A percentile compares a stretch with the other conserved stretches of the same genome.
phyloP scores from a whole-genome alignment of 2,329 filamentous ascomycete species.

The Trichophyton rubrum region DNA sequence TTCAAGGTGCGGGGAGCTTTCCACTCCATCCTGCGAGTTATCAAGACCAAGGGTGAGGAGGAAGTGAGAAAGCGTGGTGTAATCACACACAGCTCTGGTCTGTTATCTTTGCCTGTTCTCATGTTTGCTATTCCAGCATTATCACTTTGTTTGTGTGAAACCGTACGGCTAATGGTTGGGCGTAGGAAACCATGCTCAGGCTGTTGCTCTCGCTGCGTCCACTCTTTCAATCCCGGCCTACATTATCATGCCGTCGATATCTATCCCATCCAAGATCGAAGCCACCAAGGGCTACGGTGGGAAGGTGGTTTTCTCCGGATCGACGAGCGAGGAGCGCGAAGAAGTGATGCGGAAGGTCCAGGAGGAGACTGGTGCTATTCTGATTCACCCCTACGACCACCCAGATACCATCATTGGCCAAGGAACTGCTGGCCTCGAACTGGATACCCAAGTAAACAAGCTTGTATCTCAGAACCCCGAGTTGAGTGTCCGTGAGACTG shows the following conservation, averaged over 20 bases:
- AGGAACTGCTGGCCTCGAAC: constrained; percentile 75
- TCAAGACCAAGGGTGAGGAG: constrained; percentile 48
- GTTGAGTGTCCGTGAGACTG: constrained; percentile 18
- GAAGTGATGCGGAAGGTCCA: constrained; percentile 59
- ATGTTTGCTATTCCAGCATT: constrained; percentile 2
- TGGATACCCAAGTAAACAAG: constrained; percentile 58
- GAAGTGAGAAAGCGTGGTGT: constrained; percentile 57
- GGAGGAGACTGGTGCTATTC: constrained; percentile 56
- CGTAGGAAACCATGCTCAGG: constrained; percentile 89
- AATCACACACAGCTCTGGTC: constrained; percentile 81
- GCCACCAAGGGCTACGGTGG: constrained; percentile 70
- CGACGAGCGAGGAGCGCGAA: constrained; percentile 68
- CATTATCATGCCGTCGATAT: constrained; percentile 87
- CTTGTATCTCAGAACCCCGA: constrained; percentile 32
- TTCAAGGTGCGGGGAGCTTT: constrained; percentile 91
- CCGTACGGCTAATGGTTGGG: constrained; percentile 4
- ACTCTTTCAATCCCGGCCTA: constrained; percentile 63
- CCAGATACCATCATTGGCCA: constrained; percentile 84
- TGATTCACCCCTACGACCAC: constrained; percentile 88
- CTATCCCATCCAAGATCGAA: constrained; percentile 72
- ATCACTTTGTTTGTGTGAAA: not conserved
- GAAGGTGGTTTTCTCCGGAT: constrained; percentile 66
- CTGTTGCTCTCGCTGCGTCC: constrained; percentile 70
- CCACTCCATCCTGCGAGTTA: constrained; percentile 63
- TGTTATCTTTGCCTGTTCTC: constrained; percentile 11